Base-by-base conservation (phyloP, 768 basidiomycete genomes). In the Tylopilus subfusipes region DNA sequence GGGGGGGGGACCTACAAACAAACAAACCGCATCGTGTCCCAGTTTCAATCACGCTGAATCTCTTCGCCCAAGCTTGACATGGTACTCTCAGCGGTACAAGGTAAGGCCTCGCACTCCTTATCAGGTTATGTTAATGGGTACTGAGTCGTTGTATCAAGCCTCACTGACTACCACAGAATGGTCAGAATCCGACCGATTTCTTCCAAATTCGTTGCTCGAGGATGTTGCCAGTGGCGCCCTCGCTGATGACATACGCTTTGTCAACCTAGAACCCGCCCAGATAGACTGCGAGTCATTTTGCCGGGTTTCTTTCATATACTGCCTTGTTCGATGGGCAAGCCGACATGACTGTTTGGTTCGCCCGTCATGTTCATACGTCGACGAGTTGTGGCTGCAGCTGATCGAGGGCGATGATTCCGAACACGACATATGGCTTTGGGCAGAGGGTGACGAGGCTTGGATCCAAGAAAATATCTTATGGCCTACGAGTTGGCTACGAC, bases 341-440 rank as follows among this genome's bases (percentile, higher is more conserved):
- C 48, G 48, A 10, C 48, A 50, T 21, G 48, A 50, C 18, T 50
- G 48, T n/a, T 30, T 50, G 27, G 48, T 50, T 21, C 27, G 10
- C 36, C 48, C 48, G 11, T 38, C 48, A 18, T 50, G 48, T 40
- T 50, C 39, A 30, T 27, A 50, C 29, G 27, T 31, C 14, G 48
- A 50, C 4, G 13, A 30, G 13, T 8, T 39, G 19, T 50, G 48
- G 38, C 29, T 50, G 13, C 36, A 18, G 19, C 29, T 50, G 19
- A 40, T 50, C 13, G 48, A 50, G 29, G 48, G 48, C 21, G 39
- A 31, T 40, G 48, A 50, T 21, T 29, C 36, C n/a, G 48, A 50
- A 12, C 27, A 50, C 21, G 48, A 50, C 10, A 18, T 50, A n/a
- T 50, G 48, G 48, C 38, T 50, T 27, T 50, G 48, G 48, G 38